These are phyloP conservation scores for Dictyostelium brefeldianum DNA, from an alignment of 78 protist species.

Conservation along the genomic window DNA sequence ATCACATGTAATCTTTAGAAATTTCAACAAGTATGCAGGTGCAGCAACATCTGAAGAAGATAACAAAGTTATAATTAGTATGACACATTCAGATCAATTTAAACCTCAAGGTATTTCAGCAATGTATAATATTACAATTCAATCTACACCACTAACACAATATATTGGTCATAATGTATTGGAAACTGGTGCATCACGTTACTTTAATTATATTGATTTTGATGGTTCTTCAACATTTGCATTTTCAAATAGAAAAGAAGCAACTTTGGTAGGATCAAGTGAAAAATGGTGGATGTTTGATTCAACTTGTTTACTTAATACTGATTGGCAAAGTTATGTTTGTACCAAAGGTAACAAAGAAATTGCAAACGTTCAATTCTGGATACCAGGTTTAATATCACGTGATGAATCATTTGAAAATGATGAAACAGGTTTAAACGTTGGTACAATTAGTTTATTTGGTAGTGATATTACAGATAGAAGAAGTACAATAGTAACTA, in stretches of 20 bases:
- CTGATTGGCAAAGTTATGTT: constrained; percentile 23
- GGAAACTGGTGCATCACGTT: constrained; percentile 52
- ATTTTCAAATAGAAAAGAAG: not conserved
- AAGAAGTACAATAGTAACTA: not conserved
- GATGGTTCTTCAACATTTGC: constrained; percentile 39
- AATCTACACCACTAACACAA: not conserved
- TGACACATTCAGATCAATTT: constrained; percentile 79
- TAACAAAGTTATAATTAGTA: constrained; percentile 51
- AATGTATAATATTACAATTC: constrained; percentile 10
- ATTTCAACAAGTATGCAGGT: constrained; percentile 6
- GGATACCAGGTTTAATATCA: not conserved
- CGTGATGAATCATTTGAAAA: not conserved
- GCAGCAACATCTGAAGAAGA: constrained; percentile 23
- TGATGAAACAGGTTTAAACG: not conserved
- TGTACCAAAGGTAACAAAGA: constrained; percentile 22
- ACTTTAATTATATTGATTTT: constrained; percentile 68
- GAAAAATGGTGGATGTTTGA: constrained; percentile 67
- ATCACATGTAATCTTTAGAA: constrained; percentile 48
- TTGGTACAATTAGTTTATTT: constrained; percentile 37
- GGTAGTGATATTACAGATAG: constrained; percentile 32
- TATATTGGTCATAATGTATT: constrained; percentile 37
- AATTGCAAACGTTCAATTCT: constrained; percentile 23
- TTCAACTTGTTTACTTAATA: constrained; percentile 8
- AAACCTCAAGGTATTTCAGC: constrained; percentile 83
- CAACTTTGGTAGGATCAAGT: constrained; percentile 38